phyloP scores from a whole-genome alignment of 1,139 yeast species.

The Zygosaccharomyces pseudobailii region DNA sequence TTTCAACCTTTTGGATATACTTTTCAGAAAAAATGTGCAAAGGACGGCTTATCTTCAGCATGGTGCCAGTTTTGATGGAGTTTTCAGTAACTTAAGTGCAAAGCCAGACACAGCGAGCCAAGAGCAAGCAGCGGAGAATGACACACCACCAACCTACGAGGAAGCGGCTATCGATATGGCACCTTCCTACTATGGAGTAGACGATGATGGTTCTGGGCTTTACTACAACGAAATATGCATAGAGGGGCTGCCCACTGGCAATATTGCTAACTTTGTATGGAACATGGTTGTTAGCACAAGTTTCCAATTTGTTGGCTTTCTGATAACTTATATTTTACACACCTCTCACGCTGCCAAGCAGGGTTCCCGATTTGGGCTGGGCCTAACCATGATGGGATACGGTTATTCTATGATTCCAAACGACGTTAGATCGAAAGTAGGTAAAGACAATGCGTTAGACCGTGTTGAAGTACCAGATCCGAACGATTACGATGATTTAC shows the following conservation, averaged over 20 bases:
- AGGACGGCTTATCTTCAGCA: slow-evolving; percentile 14
- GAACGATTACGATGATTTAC: slow-evolving; percentile 47
- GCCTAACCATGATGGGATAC: slow-evolving; percentile 72
- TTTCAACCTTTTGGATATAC: slow-evolving; percentile 38
- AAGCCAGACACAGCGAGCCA: slow-evolving; percentile 52
- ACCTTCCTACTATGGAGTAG: slow-evolving; percentile 96
- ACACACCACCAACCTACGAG: slow-evolving; percentile 86
- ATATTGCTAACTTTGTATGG: slow-evolving; percentile 82
- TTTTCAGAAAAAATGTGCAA: slow-evolving; percentile 26
- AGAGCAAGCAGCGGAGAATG: slow-evolving; percentile 36
- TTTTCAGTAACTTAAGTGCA: slow-evolving; percentile 84
- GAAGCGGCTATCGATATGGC: slow-evolving; percentile 94
- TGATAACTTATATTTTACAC: slow-evolving; percentile 83
- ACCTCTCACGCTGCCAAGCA: slow-evolving; percentile 97
- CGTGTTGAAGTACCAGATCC: slow-evolving; percentile 50
- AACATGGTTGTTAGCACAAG: slow-evolving; percentile 81
- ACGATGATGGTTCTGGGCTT: slow-evolving; percentile 59
- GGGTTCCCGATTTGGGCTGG: slow-evolving; percentile 92
- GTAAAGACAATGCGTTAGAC: slow-evolving; percentile 34
- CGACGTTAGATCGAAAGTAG: slow-evolving; percentile 33
- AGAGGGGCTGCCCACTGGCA: slow-evolving; percentile 96
- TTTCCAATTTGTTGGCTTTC: slow-evolving; percentile 90
- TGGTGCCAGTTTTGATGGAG: slow-evolving; percentile 62
- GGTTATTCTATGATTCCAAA: slow-evolving; percentile 72
- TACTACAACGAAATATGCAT: slow-evolving; percentile 85